These are phyloP conservation scores for Claviceps sp. DNA, from an alignment of 2,329 filamentous ascomycete species.

Conservation along the genomic window DNA sequence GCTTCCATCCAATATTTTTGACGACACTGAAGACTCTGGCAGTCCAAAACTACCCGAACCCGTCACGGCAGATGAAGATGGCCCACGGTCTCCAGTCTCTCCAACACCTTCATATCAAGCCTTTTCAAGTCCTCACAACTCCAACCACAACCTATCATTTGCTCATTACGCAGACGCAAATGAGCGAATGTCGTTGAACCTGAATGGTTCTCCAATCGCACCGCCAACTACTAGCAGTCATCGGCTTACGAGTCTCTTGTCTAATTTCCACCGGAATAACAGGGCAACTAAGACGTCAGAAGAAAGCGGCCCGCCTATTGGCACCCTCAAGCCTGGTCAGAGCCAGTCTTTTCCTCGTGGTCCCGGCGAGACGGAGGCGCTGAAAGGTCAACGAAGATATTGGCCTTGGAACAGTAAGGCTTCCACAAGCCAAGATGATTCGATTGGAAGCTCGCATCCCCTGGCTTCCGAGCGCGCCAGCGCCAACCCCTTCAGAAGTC, in stretches of 20 bases:
- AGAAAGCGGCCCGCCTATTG: constrained; percentile 44
- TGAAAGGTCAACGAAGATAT: constrained; percentile 41
- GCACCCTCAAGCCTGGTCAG: constrained; percentile 56
- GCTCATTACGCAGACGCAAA: constrained; percentile 32
- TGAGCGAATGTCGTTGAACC: constrained; percentile 29
- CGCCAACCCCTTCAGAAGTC: constrained; percentile 37
- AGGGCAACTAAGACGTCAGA: constrained; percentile 41
- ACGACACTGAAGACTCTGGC: constrained; percentile 41
- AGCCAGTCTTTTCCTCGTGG: constrained; percentile 64
- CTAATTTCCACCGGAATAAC: constrained; percentile 47
- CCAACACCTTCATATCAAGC: constrained; percentile 43
- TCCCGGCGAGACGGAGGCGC: constrained; percentile 40
- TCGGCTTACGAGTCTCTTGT: constrained; percentile 39
- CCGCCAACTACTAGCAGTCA: constrained; percentile 16
- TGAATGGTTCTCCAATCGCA: constrained; percentile 27
- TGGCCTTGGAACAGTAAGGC: constrained; percentile 46
- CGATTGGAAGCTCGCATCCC: constrained; percentile 18
- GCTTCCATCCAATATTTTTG: constrained; percentile 53
- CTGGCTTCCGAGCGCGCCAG: constrained; percentile 30
- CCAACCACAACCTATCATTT: constrained; percentile 44
- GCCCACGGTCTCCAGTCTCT: constrained; percentile 47
- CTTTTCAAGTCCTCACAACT: constrained; percentile 49
- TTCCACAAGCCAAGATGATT: constrained; percentile 31
- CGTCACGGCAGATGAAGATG: constrained; percentile 21
- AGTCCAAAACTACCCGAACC: constrained; percentile 22